These are phyloP conservation scores for Mycena filopes DNA, from an alignment of 768 basidiomycete species.

Conservation along the genomic window DNA sequence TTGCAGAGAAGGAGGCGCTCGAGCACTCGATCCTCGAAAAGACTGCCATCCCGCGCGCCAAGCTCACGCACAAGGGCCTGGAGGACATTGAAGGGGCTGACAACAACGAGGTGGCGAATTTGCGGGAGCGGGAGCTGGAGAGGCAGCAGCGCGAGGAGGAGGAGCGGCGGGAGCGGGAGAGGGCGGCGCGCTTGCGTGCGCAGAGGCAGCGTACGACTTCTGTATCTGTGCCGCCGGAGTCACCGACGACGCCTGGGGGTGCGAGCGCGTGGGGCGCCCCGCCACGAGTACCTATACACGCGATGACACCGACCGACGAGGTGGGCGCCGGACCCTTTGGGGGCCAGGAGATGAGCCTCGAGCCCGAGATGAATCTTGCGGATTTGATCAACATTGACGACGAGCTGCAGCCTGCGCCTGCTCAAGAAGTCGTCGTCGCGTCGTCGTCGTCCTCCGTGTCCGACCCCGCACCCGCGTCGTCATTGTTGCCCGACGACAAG, in stretches of 20 bases:
- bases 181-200: constrained; percentile 66
- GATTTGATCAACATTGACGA: constrained; percentile 86
- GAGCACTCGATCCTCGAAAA: constrained; percentile 87
- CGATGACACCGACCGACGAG: constrained; percentile 41
- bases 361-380: constrained; percentile 76
- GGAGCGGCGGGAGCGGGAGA: constrained; percentile 76
- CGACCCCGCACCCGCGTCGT: constrained; percentile 21
- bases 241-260: constrained; percentile 61
- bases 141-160: constrained; percentile 73
- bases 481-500: constrained; percentile 29
- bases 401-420: constrained; percentile 47
- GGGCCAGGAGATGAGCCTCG: constrained; percentile 46
- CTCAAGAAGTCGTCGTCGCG: constrained; percentile 29
- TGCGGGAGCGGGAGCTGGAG: constrained; percentile 66
- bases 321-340: constrained; percentile 32
- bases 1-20: constrained; percentile 83
- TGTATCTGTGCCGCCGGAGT: constrained; percentile 79
- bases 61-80: constrained; percentile 93
- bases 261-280: constrained; percentile 73
- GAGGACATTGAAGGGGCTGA: constrained; percentile 88
- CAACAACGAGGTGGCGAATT: constrained; percentile 48
- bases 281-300: constrained; percentile 65
- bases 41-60: constrained; percentile 71
- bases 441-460: neutral
- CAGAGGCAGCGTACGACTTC: constrained; percentile 60